Conservation (phyloP, 768 basidiomycete species). For the Xerocomellus intermedius region DNA sequence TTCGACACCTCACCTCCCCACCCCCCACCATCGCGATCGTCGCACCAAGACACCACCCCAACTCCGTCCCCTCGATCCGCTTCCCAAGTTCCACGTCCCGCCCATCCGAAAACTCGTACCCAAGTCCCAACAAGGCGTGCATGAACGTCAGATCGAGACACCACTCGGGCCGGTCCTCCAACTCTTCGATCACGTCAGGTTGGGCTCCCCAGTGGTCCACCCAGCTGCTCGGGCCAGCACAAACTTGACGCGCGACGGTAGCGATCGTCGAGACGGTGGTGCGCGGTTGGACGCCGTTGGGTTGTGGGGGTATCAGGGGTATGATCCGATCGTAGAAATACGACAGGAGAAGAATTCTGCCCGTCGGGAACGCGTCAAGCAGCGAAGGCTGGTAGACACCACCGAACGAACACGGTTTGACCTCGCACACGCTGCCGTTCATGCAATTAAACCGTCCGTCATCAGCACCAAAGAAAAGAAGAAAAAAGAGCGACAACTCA, state of each 20-base stretch:
- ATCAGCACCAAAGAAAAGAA: background rate
- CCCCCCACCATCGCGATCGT: conserved; percentile 71
- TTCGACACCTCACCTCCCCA: conserved; percentile 54
- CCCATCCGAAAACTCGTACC: conserved; percentile 81
- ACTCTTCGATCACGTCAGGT: conserved; percentile 57
- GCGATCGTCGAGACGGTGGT: conserved; percentile 60
- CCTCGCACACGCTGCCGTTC: conserved; percentile 67
- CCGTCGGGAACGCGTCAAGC: conserved; percentile 81
- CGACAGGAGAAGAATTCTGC: conserved; percentile 86
- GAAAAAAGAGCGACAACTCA: conserved; percentile 36
- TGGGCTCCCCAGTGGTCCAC: conserved; percentile 43
- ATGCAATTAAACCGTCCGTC: background rate
- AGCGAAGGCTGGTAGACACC: conserved; percentile 97
- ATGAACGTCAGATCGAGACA: conserved; percentile 96
- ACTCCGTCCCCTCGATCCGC: conserved; percentile 82
- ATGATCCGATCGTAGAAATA: conserved; percentile 96
- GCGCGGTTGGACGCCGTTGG: conserved; percentile 21
- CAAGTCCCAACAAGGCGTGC: conserved; percentile 81
- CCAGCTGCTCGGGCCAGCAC: conserved; percentile 67
- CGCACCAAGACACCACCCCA: conserved; percentile 92
- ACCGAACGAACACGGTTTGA: conserved; percentile 94
- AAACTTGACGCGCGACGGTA: conserved; percentile 66
- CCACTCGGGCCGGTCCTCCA: conserved; percentile 85
- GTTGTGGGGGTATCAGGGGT: conserved; percentile 58
- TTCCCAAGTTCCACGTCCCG: conserved; percentile 80